Evolutionary conservation across 129 eudicot genomes (phyloP).

Genomic region (Centaurea solstitialis): DNA sequence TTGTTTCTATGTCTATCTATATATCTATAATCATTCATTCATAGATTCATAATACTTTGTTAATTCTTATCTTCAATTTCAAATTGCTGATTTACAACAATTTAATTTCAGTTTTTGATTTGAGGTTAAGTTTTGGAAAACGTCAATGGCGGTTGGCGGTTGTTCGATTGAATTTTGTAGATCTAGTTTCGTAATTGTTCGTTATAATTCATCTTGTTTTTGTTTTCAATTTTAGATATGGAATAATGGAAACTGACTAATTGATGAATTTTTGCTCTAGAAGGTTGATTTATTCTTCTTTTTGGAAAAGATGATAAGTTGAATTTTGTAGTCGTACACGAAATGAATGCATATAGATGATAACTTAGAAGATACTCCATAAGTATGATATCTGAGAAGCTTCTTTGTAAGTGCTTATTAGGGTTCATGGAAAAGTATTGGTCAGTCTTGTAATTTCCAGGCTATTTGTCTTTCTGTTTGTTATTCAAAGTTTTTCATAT

Average conservation of each 20-base stretch:
- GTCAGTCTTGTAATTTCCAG: slow-evolving; percentile 1
- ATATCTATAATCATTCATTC: not conserved
- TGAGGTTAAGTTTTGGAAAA: not conserved
- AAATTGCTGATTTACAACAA: not conserved
- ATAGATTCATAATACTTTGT: slow-evolving; percentile 14
- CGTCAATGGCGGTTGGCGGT: slow-evolving; percentile 10
- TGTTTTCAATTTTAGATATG: not conserved
- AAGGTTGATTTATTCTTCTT: not conserved
- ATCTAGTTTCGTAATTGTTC: slow-evolving; percentile 15
- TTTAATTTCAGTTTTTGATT: not conserved
- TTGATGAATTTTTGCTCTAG: not conserved
- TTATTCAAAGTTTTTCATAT: not conserved
- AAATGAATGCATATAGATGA: slow-evolving; percentile 13
- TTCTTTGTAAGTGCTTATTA: slow-evolving; percentile 36
- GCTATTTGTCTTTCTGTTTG: not conserved
- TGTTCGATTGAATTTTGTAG: slow-evolving; percentile 5
- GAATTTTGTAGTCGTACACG: slow-evolving; percentile 22
- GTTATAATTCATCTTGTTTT: not conserved
- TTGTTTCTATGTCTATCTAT: not conserved
- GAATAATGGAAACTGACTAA: slow-evolving; percentile 5
- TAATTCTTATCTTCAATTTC: not conserved
- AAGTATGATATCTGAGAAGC: slow-evolving; percentile 27
- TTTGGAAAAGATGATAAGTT: not conserved
- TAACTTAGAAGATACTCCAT: not conserved
- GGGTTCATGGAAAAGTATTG: slow-evolving; percentile 14